Conservation (phyloP, 257 asterid species). For the Voacanga thouarsii region DNA sequence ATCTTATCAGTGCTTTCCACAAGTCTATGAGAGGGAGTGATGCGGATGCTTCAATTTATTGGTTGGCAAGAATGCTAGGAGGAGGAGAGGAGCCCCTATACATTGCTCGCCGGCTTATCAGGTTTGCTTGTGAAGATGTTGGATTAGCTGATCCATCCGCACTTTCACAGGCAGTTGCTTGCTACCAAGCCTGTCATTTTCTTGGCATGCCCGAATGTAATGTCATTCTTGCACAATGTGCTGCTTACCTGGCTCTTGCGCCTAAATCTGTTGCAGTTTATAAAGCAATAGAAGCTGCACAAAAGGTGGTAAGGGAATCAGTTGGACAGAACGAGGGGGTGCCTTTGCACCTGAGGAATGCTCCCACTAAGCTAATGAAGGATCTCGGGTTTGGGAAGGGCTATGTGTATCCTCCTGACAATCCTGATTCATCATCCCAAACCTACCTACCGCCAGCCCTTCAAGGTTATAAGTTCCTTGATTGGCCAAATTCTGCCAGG, state of each 20-base stretch:
- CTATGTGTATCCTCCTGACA: slow-evolving; percentile 71
- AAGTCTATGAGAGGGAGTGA: slow-evolving; percentile 89
- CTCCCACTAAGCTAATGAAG: slow-evolving; percentile 89
- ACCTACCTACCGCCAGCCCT: slow-evolving; percentile 66
- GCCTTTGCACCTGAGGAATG: slow-evolving; percentile 83
- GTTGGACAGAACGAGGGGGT: slow-evolving; percentile 80
- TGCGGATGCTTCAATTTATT: slow-evolving; percentile 68
- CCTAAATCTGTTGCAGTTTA: slow-evolving; percentile 71
- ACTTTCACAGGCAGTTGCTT: slow-evolving; percentile 69
- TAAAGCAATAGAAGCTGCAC: slow-evolving; percentile 55
- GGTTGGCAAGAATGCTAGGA: slow-evolving; percentile 83
- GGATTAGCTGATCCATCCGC: slow-evolving; percentile 85
- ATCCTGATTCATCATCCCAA: slow-evolving; percentile 41
- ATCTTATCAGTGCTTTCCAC: slow-evolving; percentile 75
- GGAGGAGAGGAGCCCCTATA: slow-evolving; percentile 92
- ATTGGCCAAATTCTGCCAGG: slow-evolving; percentile 43
- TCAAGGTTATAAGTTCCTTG: slow-evolving; percentile 57
- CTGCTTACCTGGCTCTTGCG: slow-evolving; percentile 68
- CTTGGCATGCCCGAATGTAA: slow-evolving; percentile 86
- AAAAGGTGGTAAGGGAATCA: slow-evolving; percentile 63
- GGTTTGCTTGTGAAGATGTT: slow-evolving; percentile 77
- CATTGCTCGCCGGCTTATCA: slow-evolving; percentile 65
- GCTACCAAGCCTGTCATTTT: slow-evolving; percentile 81
- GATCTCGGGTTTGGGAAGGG: slow-evolving; percentile 76
- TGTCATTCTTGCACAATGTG: slow-evolving; percentile 72